Evolutionary conservation across 176 grass and related monocot species (phyloP).

Genomic region (Elaeis guineensis): DNA sequence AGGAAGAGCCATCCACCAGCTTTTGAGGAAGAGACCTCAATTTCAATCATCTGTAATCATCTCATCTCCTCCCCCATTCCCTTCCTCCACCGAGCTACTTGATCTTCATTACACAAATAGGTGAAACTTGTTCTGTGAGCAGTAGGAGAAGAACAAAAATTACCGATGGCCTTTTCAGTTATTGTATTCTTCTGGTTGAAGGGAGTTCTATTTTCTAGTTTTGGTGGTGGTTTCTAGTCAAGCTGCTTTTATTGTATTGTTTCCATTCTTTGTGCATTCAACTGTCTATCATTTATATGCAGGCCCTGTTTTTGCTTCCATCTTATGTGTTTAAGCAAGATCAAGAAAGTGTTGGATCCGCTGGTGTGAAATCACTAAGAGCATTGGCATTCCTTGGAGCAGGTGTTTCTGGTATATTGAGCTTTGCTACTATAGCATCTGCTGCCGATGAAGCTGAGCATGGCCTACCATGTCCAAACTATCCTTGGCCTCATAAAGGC

Average conservation of each 20-base stretch:
- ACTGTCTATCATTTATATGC: neutral
- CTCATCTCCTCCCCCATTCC: no score
- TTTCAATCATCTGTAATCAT: conserved; percentile 20
- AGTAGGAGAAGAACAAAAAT: no score
- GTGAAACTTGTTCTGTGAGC: neutral
- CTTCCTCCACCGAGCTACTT: neutral
- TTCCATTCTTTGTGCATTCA: neutral
- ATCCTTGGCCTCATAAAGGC: conserved; percentile 47
- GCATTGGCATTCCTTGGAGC: conserved; percentile 17
- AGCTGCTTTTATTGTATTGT: neutral
- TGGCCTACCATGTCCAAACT: conserved; percentile 23
- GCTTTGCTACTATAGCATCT: conserved; percentile 19
- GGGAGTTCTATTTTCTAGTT: neutral
- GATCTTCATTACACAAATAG: neutral
- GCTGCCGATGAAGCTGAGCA: conserved; percentile 18
- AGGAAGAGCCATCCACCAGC: conserved; percentile 14
- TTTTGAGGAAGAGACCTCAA: conserved; percentile 9
- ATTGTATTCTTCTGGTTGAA: no score
- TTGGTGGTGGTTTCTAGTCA: neutral
- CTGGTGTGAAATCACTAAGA: conserved; percentile 8
- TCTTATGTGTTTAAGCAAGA: conserved; percentile 3
- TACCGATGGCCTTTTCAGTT: no score
- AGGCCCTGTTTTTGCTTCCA: conserved; percentile 15
- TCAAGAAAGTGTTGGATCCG: conserved; percentile 5
- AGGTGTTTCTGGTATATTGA: conserved; percentile 11